Percentiles rank a stretch among this genome's conserved stretches.
Evolutionary conservation across 345 rosid genomes (phyloP).

Genomic region (Odontarrhena argentea): DNA sequence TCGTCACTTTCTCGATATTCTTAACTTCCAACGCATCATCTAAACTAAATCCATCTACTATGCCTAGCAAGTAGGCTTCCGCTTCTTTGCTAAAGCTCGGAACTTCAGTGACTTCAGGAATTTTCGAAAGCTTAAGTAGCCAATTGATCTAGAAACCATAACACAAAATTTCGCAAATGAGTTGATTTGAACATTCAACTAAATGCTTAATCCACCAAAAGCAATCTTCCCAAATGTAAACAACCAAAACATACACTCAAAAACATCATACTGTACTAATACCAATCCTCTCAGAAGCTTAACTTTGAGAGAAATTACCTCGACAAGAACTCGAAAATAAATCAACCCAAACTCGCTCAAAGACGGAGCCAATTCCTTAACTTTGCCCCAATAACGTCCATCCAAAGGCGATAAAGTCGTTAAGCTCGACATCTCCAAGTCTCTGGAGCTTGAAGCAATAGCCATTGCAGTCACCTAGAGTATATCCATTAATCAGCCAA

Average conservation of each 20-base stretch:
- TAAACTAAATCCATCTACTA: slow-evolving; percentile 63
- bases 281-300: not conserved
- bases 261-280: not conserved
- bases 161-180: not conserved
- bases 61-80: slow-evolving; percentile 57
- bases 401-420: slow-evolving; percentile 91
- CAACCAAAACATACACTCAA: not conserved
- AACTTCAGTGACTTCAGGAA: slow-evolving; percentile 75
- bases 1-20: slow-evolving; percentile 76
- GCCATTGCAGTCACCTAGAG: slow-evolving; percentile 52
- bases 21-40: slow-evolving; percentile 82
- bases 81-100: slow-evolving; percentile 82
- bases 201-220: not conserved
- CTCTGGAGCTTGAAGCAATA: slow-evolving; percentile 32
- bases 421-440: slow-evolving; percentile 68
- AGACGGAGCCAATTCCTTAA: slow-evolving; percentile 78
- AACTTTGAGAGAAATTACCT: slow-evolving; percentile 48
- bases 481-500: not conserved
- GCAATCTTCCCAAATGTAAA: no score
- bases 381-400: slow-evolving; percentile 91
- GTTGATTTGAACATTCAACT: slow-evolving; percentile 11
- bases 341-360: slow-evolving; percentile 90
- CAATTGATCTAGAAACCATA: slow-evolving; percentile 61
- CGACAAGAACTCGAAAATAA: slow-evolving; percentile 77
- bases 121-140: slow-evolving; percentile 83